Percentiles rank a stretch among this genome's conserved stretches.
phyloP scores from a whole-genome alignment of 345 rosid species.

The Euphorbia lathyris region DNA sequence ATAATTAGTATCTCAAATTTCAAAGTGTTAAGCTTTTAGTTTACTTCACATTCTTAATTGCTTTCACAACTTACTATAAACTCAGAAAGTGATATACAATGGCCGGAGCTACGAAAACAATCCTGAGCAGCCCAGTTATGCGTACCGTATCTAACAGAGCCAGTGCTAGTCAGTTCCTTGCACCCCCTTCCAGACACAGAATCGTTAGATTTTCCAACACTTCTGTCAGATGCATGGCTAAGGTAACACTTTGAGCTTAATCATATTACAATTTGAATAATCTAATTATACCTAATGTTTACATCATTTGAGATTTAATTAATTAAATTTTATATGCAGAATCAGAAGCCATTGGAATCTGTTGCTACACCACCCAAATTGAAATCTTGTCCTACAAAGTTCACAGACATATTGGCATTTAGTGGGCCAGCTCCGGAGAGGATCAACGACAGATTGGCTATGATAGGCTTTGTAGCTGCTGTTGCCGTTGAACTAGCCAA shows the following conservation, averaged over 20 bases:
- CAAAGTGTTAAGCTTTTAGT: background rate
- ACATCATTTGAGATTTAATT: too few species aligned
- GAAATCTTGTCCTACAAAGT: conserved; percentile 24
- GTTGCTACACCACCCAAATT: too few species aligned
- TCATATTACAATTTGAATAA: too few species aligned
- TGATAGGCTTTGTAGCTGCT: conserved; percentile 80
- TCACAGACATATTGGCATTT: conserved; percentile 62
- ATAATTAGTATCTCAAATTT: background rate
- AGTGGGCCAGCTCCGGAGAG: conserved; percentile 91
- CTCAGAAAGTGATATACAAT: too few species aligned
- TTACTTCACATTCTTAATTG: background rate
- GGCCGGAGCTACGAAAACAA: conserved; percentile 33
- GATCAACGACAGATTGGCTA: conserved; percentile 78
- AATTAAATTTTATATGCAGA: too few species aligned
- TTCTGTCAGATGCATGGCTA: conserved; percentile 25
- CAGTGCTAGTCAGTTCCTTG: conserved; percentile 20
- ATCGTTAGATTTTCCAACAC: conserved; percentile 26
- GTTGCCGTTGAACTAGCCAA: conserved; percentile 58
- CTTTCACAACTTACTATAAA: too few species aligned
- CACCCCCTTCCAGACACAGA: conserved; percentile 18
- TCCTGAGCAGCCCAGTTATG: conserved; percentile 33
- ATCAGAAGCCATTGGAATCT: too few species aligned
- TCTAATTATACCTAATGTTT: too few species aligned
- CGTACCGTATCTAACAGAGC: conserved; percentile 6
- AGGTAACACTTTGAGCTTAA: too few species aligned